Base-by-base conservation (phyloP, 139 green algal species). In the Gonium pectorale region DNA sequence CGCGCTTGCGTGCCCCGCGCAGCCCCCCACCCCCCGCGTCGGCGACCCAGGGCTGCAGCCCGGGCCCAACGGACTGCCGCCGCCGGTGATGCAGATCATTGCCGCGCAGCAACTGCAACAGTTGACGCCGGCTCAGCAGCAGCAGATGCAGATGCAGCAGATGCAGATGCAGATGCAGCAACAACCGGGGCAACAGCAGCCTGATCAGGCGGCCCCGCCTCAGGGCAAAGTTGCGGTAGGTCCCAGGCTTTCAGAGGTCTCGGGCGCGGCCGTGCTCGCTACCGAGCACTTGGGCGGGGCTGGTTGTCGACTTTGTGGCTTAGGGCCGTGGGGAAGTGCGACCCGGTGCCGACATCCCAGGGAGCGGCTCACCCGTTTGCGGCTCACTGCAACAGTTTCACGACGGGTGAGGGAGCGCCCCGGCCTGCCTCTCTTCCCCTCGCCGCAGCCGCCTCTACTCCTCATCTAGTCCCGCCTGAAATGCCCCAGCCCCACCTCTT, bases 21-120 rank as follows among this genome's bases (percentile, higher is more conserved):
- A 51, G 27, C 43, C 26, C 21, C 19, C 35, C n/a, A 54, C 27
- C 69, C 29, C 41, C 22, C 27, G 17, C 26, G 11, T 6, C 5
- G 33, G 19, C 31, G 46, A 64, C 70, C 49, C 46, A 1, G 27
- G 19, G 35, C 35, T 68, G 27, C 51, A 52, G 22, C 21, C 51
- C 1, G 38, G 59, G 59, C 73, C 73, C 15, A 21, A 35, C 41
- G 75, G 59, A 31, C 75, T 83, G n/a, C 75, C 75, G 31, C 75
- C 75, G 43, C 75, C 75, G 2, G 22, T 83, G 0, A 72, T 38
- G 26, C 11, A 31, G 13, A 71, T 83, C 60, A 63, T 72, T 3
- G 59, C 59, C 3, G n/a, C 17, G 4, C 54, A 81, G 15, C 70
- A 79, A 19, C 70, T 66, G 70, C 46, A 37, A 40, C 74, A 82